These are phyloP conservation scores for Rhodomyrtus psidioides DNA, from an alignment of 441 rosid genomes.

Conservation along the genomic window DNA sequence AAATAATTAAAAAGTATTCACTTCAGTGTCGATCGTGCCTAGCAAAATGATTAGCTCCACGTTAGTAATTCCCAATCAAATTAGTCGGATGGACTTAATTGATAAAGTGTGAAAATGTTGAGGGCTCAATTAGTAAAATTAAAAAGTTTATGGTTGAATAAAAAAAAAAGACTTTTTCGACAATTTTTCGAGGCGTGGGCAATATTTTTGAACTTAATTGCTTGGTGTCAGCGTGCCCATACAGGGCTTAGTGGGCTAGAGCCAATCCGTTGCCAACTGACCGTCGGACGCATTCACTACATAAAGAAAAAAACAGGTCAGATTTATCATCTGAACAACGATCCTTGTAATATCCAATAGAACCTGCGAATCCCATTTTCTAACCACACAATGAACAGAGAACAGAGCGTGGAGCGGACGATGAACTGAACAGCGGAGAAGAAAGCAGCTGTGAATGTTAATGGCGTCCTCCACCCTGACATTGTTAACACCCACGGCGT, in stretches of 20 bases:
- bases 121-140: no score
- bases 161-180: no score
- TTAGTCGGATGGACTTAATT: no score
- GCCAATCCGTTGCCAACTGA: neutral
- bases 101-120: no score
- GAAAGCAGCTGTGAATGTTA: neutral
- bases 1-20: no score
- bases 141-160: no score
- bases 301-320: neutral
- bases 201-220: neutral
- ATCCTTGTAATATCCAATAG: neutral
- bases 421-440: neutral
- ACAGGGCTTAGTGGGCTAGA: no score
- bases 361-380: neutral
- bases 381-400: neutral
- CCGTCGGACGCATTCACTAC: neutral
- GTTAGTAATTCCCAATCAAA: no score
- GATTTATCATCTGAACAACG: neutral
- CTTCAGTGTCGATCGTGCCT: accelerated
- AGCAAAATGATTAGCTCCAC: no score
- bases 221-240: neutral
- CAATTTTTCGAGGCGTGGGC: no score
- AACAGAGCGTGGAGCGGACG: neutral
- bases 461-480: slow-evolving; percentile 16
- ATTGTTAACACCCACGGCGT: slow-evolving; percentile 1